Conservation (phyloP, 352 stramenopile genomes). For the Pythium sp. region DNA sequence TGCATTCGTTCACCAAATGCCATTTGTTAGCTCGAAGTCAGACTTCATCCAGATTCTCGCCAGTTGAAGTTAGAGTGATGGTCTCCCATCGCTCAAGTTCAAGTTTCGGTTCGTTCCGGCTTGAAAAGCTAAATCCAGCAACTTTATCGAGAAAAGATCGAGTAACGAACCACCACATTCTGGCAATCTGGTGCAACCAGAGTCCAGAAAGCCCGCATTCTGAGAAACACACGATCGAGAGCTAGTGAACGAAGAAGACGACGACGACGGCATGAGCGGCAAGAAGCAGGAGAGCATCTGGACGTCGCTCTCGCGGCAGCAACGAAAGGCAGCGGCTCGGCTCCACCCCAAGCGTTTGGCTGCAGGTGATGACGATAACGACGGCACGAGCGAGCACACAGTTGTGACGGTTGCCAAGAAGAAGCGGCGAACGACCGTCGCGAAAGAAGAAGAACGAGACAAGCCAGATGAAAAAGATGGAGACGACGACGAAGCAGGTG, state of each 20-base stretch:
- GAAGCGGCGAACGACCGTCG: constrained; percentile 8
- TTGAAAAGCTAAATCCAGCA: not conserved
- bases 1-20: not conserved
- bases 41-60: not conserved
- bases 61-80: constrained; percentile 14
- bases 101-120: not conserved
- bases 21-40: not conserved
- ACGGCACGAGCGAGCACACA: constrained; percentile 7
- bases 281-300: constrained; percentile 47
- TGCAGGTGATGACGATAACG: not conserved
- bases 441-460: not conserved
- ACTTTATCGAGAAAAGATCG: constrained; percentile 2
- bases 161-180: not conserved
- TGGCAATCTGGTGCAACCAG: not conserved
- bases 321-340: constrained; percentile 20
- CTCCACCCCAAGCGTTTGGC: constrained; percentile 24
- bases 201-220: not conserved
- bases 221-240: not conserved
- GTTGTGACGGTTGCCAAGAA: constrained; percentile 17
- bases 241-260: not conserved
- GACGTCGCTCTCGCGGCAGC: constrained; percentile 39
- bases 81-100: constrained; percentile 1
- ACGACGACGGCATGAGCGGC: constrained; percentile 25
- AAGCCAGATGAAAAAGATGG: not conserved
- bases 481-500: constrained; percentile 13